These are phyloP conservation scores for Macroventuria anomochaeta DNA, from an alignment of 2,329 filamentous ascomycete species.

Conservation along the genomic window DNA sequence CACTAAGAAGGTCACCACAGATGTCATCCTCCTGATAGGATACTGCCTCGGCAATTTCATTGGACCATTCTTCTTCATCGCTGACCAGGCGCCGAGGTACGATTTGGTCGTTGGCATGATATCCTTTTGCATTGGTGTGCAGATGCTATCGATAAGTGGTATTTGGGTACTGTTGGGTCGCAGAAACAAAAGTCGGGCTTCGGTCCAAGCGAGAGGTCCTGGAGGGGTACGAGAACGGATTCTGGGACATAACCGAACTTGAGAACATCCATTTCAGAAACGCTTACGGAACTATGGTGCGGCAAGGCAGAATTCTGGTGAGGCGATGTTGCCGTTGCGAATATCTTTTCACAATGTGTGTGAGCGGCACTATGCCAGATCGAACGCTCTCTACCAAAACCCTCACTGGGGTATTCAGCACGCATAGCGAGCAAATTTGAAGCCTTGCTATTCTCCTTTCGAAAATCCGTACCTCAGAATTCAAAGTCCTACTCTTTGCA, in stretches of 20 bases:
- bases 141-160: not conserved
- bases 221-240: not conserved
- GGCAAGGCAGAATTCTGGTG: too few species aligned
- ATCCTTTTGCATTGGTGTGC: not conserved
- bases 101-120: conserved; percentile 36
- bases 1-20: conserved; percentile 48
- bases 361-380: not conserved
- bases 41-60: conserved; percentile 53
- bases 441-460: not conserved
- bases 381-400: not conserved
- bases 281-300: not conserved
- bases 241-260: not conserved
- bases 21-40: conserved; percentile 47
- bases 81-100: conserved; percentile 44
- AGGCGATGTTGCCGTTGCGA: too few species aligned
- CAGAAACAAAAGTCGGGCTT: not conserved
- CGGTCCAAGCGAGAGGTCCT: not conserved
- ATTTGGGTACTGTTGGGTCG: not conserved
- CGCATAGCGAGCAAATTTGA: not conserved
- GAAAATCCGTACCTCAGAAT: too few species aligned
- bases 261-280: not conserved
- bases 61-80: conserved; percentile 50
- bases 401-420: too few species aligned
- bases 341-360: too few species aligned
- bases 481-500: not conserved